A percentile compares a stretch with the other conserved stretches of the same genome.
Evolutionary conservation across 805 yeast species (phyloP).

Genomic region (Myxozyma neglecta): DNA sequence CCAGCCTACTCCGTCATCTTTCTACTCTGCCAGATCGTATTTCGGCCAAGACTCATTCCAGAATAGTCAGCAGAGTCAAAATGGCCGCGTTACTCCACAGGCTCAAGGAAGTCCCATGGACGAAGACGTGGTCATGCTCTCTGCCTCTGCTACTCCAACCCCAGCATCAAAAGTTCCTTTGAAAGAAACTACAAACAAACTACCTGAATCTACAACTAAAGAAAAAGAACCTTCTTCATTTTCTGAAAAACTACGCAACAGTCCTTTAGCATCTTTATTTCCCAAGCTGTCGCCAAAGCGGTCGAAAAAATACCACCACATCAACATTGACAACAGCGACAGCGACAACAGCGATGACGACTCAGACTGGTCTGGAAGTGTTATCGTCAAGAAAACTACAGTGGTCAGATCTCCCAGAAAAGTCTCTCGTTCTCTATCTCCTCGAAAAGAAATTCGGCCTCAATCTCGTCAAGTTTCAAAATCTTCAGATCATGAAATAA

Average conservation of each 20-base stretch:
- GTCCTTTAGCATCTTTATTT: constrained; percentile 10
- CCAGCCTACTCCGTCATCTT: neutral
- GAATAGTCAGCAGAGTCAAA: neutral
- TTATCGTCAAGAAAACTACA: constrained; percentile 22
- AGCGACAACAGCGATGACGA: constrained; percentile 15
- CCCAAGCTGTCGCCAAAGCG: neutral
- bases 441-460: constrained; percentile 6
- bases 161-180: neutral
- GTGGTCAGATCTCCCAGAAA: constrained; percentile 25
- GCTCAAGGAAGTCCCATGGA: constrained; percentile 15
- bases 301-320: neutral
- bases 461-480: neutral
- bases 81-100: neutral
- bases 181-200: neutral
- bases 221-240: neutral
- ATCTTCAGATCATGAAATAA: neutral
- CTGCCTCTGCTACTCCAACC: constrained; percentile 8
- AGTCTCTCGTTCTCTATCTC: constrained; percentile 34
- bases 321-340: constrained; percentile 8
- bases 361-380: constrained; percentile 21
- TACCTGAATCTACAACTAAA: neutral
- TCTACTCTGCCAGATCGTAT: too few relatives aligned
- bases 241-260: constrained; percentile 2
- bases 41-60: too few relatives aligned
- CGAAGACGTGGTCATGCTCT: constrained; percentile 25